These are phyloP conservation scores for Fusarium heterosporum DNA, from an alignment of 2,329 filamentous ascomycete genomes.

Conservation along the genomic window DNA sequence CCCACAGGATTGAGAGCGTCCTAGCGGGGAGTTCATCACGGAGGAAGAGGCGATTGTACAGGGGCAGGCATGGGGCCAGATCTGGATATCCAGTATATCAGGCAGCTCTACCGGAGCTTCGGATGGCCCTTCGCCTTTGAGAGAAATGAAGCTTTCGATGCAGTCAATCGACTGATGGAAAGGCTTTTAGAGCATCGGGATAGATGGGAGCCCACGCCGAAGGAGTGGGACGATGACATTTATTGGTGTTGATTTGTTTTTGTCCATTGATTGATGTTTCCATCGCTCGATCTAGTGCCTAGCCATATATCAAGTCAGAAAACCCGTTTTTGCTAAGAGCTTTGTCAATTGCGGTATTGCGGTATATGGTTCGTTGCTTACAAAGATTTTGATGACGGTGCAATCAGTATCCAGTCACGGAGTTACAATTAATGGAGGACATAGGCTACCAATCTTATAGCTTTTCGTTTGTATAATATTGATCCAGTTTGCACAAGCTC, in stretches of 20 bases:
- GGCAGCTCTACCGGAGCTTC: not conserved
- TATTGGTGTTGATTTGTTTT: not conserved
- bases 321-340: too few species aligned
- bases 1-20: not conserved
- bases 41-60: slow-evolving; percentile 1
- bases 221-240: not conserved
- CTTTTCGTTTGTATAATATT: too few species aligned
- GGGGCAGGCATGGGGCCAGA: not conserved
- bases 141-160: not conserved
- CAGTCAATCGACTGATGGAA: not conserved
- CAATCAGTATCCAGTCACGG: too few species aligned
- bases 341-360: too few species aligned
- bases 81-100: not conserved
- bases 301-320: not conserved
- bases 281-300: too few species aligned
- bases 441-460: too few species aligned
- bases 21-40: not conserved
- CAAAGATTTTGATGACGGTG: too few species aligned
- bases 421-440: too few species aligned
- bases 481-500: too few species aligned
- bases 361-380: too few species aligned
- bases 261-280: not conserved
- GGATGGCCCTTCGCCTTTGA: not conserved
- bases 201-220: not conserved
- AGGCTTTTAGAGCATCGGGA: not conserved